Base-by-base conservation (phyloP, 306 rosid species). In the Arachis hypogaea region DNA sequence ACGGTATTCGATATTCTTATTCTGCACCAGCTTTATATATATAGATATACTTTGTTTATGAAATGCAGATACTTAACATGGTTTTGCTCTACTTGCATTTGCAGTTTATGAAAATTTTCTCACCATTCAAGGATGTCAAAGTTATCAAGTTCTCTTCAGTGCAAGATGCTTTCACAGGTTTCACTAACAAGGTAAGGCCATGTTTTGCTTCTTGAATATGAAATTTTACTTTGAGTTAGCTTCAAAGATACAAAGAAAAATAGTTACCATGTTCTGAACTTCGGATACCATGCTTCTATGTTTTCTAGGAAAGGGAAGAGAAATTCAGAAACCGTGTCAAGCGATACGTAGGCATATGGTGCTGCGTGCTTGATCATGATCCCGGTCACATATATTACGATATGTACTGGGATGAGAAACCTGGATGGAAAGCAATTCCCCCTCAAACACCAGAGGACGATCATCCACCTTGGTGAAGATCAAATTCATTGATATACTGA, bases 361-460 rank as follows among this genome's bases (percentile, higher is more conserved):
- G 98, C 73, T 94, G 99, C 68, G 89, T 85, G 75, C 72, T 64
- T 5, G 76, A 86, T 73, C 87, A 74, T 36, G 66, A 68, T 63
- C 89, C 89, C 9, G 97, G 96, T 45, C 99, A 94, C 85, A 89
- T 94, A 77, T 94, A 78, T 57, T 94, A 94, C 74, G 95, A 94
- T 77, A 92, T 94, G 88, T 92, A 89, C 77, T 94, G 99, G 97
- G 99, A 94, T 68, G 96, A 92, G 83, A 94, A 92, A 81, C 99
- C 99, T 5, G 89, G 77, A 62, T 92, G 99, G 99, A 92, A 86
- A 79, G 83, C 99, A 5, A 45, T 77, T 69, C 96, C 96, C 2
- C 99, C 99, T 75, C 93, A 84, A 79, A 81, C 84, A 11, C 59
- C 86, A 0, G 84, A 83, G 76, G 99, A 94, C 43, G 99, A 94